Evolutionary conservation across 2,329 filamentous ascomycete species (phyloP).

Genomic region (Pyrenochaeta sp.): DNA sequence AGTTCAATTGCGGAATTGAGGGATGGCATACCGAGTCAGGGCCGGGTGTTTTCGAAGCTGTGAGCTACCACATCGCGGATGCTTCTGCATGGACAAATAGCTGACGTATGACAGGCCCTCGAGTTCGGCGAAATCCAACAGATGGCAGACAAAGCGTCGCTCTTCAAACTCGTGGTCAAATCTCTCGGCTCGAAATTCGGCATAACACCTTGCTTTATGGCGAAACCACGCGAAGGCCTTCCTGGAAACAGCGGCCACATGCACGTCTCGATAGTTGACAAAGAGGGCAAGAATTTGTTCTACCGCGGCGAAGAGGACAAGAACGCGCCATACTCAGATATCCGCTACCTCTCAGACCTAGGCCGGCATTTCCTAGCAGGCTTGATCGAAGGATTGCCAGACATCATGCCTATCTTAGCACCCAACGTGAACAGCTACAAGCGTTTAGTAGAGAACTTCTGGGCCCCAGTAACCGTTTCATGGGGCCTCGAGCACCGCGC

Average conservation of each 20-base stretch:
- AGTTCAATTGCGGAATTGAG: constrained; percentile 84
- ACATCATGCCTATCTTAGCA: constrained; percentile 94
- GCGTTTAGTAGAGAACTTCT: constrained; percentile 97
- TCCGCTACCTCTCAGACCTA: constrained; percentile 82
- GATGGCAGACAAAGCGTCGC: constrained; percentile 89
- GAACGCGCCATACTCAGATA: constrained; percentile 65
- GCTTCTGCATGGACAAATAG: not conserved
- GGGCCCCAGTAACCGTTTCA: constrained; percentile 96
- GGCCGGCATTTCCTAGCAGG: constrained; percentile 94
- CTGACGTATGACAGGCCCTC: constrained; percentile 69
- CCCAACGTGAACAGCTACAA: constrained; percentile 99
- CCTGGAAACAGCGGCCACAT: constrained; percentile 97
- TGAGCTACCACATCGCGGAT: constrained; percentile 39
- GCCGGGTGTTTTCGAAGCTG: constrained; percentile 93
- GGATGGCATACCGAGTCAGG: constrained; percentile 97
- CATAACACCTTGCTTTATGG: constrained; percentile 98
- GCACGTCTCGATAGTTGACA: constrained; percentile 87
- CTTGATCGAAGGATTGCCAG: constrained; percentile 84
- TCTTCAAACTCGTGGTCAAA: constrained; percentile 97
- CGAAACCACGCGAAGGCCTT: constrained; percentile 88
- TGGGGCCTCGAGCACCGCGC: constrained; percentile 97
- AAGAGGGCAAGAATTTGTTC: constrained; percentile 84
- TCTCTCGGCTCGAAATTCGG: constrained; percentile 85
- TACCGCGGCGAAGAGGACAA: constrained; percentile 75
- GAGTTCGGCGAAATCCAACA: constrained; percentile 86